Conservation (phyloP, 2,329 filamentous ascomycete species). For the Didymella pinodella region DNA sequence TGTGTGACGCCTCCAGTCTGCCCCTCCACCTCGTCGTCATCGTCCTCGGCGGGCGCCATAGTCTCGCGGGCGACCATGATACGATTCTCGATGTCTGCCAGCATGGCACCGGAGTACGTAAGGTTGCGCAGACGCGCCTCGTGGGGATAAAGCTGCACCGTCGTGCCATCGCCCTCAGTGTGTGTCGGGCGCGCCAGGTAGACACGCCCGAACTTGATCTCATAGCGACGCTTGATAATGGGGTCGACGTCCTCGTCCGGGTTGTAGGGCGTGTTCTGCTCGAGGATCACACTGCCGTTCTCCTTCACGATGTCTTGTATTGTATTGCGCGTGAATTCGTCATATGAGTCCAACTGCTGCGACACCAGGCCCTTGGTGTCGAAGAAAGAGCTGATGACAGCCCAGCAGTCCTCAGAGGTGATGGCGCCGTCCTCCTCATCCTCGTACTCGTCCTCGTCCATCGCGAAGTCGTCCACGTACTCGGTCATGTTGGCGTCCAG, state of each 20-base stretch:
- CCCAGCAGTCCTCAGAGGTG: conserved; percentile 98
- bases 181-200: conserved; percentile 89
- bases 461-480: conserved; percentile 68
- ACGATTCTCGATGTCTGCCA: conserved; percentile 85
- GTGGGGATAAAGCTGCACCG: conserved; percentile 86
- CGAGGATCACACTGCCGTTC: conserved; percentile 88
- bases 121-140: conserved; percentile 95
- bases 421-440: conserved; percentile 71
- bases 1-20: conserved; percentile 43
- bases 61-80: conserved; percentile 84
- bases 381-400: conserved; percentile 96
- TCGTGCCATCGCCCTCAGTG: conserved; percentile 90
- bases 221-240: conserved; percentile 88
- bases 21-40: conserved; percentile 64
- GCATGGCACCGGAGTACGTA: conserved; percentile 92
- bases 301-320: conserved; percentile 95
- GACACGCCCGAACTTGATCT: conserved; percentile 91
- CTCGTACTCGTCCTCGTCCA: conserved; percentile 68
- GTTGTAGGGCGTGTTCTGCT: conserved; percentile 84
- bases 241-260: conserved; percentile 73
- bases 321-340: conserved; percentile 93
- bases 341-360: conserved; percentile 97
- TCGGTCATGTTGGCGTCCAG: conserved; percentile 57
- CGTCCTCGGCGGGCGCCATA: conserved; percentile 70
- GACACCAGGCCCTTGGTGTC: conserved; percentile 94